Base-by-base conservation (phyloP, 441 rosid genomes). In the Viola pubescens region DNA sequence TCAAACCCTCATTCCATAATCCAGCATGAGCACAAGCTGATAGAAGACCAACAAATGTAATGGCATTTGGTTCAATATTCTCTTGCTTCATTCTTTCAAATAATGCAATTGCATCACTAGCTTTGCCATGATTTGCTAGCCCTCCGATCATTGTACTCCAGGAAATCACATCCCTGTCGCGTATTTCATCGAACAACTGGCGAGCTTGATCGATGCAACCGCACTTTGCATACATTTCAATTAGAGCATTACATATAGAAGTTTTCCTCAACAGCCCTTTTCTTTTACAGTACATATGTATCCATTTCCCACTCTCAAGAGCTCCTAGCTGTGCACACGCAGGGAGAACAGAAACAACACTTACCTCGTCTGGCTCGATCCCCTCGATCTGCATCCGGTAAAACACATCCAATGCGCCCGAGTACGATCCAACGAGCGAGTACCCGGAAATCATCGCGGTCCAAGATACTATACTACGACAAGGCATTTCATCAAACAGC, bases 21-120 rank as follows among this genome's bases (percentile, higher is more conserved):
- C 91, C 84, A 52, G 84, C 80, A 60, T 85, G 91, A 6, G 83
- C 69, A 72, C 89, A 83, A 67, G 85, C 92, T 12, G 84, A 79
- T 46, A 86, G 68, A 53, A 81, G 65, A 34, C 85, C 82, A 11
- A 82, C 70, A 53, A 77, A 82, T 3, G 88, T 85, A 50, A 81
- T 67, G 3, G 50, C 62, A 43, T 70, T 26, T 26, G 39, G 55
- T 52, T 52, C 55, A 52, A 26, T 52, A 3, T 34, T 9, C 26
- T 62, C 65, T 53, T 60, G 66, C 73, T 51, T 81, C 91, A 82
- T 77, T 62, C 68, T 70, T 37, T 47, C 62, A 63, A 85, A 85
- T 53, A 75, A 59, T 40, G 68, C 51, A 0, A 74, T 67, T 3
- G 82, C 86, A 58, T 66, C 47, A 0, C 1, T 9, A 60, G 80